Percentiles rank a stretch among this genome's conserved stretches.
Conservation (phyloP, 805 yeast genomes). For the Lipomyces kockii region DNA sequence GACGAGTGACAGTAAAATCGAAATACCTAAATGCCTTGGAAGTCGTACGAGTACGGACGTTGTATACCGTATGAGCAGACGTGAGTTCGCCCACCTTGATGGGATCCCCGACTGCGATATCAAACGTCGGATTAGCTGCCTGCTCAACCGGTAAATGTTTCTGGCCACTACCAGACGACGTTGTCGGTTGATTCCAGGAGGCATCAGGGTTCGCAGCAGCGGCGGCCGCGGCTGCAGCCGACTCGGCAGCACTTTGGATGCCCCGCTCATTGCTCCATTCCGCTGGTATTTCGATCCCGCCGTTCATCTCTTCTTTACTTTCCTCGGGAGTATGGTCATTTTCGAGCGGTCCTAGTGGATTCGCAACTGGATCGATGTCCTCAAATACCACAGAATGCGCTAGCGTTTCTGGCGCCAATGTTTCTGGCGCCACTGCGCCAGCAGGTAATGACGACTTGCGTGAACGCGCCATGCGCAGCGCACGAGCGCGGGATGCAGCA, state of each 20-base stretch:
- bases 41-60: constrained; percentile 66
- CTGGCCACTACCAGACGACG: background rate
- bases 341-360: constrained; percentile 33
- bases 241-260: constrained; percentile 22
- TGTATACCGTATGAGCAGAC: constrained; percentile 84
- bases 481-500: constrained; percentile 36
- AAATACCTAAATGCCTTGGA: constrained; percentile 48
- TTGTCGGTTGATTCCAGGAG: constrained; percentile 9
- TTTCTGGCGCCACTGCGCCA: constrained; percentile 16
- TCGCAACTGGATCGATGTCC: constrained; percentile 24
- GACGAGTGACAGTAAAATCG: constrained; percentile 68
- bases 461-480: constrained; percentile 33
- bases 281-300: constrained; percentile 35
- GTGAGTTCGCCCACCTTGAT: constrained; percentile 89
- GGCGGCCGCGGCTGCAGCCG: constrained; percentile 35
- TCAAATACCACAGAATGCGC: constrained; percentile 21
- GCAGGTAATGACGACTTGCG: constrained; percentile 27
- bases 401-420: constrained; percentile 3
- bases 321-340: constrained; percentile 13
- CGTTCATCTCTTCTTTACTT: constrained; percentile 62
- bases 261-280: constrained; percentile 28
- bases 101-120: constrained; percentile 85
- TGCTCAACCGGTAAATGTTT: constrained; percentile 29
- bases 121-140: constrained; percentile 47
- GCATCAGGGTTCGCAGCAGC: constrained; percentile 25